These are phyloP conservation scores for Pezicula radicicola DNA, from an alignment of 2,329 filamentous ascomycete species.

Conservation along the genomic window DNA sequence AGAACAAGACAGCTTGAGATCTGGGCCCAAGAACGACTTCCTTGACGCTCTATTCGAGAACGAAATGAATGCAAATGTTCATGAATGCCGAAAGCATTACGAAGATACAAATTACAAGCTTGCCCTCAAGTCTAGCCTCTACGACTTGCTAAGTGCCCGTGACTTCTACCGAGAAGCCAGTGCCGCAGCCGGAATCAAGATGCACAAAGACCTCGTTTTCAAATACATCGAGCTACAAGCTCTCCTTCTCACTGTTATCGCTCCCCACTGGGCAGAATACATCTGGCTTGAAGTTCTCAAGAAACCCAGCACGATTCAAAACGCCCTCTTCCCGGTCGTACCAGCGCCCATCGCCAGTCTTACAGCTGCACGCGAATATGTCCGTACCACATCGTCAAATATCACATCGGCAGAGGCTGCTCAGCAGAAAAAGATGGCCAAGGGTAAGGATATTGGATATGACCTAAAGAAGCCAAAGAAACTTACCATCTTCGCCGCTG, in stretches of 20 bases:
- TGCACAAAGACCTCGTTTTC: conserved; percentile 78
- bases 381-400: conserved; percentile 67
- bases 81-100: conserved; percentile 77
- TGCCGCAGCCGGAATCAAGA: conserved; percentile 72
- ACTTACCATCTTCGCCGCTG: conserved; percentile 80
- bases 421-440: conserved; percentile 84
- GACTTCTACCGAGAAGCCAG: conserved; percentile 88
- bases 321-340: conserved; percentile 70
- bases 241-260: conserved; percentile 76
- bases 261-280: conserved; percentile 92
- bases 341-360: conserved; percentile 63
- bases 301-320: conserved; percentile 74
- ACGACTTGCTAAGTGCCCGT: conserved; percentile 84
- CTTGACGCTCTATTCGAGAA: conserved; percentile 91
- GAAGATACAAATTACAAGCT: conserved; percentile 77
- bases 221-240: conserved; percentile 86
- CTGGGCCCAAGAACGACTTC: conserved; percentile 72
- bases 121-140: conserved; percentile 82
- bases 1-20: conserved; percentile 68
- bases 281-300: conserved; percentile 90
- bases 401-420: conserved; percentile 83
- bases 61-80: conserved; percentile 82
- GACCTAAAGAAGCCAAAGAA: conserved; percentile 92
- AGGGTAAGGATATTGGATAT: conserved; percentile 82
- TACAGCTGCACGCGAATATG: conserved; percentile 78